Evolutionary conservation across 2,329 filamentous ascomycete genomes (phyloP), one percentile per base, ranked within the genome.

Genomic region (Gaeumannomyces tritici): DNA sequence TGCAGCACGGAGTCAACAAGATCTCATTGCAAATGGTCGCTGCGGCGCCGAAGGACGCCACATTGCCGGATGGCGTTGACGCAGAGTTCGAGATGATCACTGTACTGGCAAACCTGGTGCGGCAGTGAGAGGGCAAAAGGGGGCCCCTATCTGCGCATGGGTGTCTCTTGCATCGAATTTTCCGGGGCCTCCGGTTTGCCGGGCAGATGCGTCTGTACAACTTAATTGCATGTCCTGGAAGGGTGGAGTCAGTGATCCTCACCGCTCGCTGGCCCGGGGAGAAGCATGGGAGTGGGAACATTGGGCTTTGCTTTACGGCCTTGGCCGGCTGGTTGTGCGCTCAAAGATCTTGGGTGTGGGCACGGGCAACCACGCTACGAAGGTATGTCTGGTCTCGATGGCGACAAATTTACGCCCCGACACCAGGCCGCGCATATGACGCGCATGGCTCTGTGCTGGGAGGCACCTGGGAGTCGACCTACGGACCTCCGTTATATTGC

Each of bases 1-100:
- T 96, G 31, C 81, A 84, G 29, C 82, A 83, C 1, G 91, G 91
- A 8, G 81, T 91, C 60, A 96, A 95, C 67, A 83, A 87, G 57
- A 83, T 96, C 60, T 89, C 92, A 68, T 81, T 96, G 9, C 89
- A 93, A 69, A 79, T 93, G 63, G 84, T 92, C 66, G 90, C 89
- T 1, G 87, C 87, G 8, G 80, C 90, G 56, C 84, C 83, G 1
- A 83, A 79, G 68, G 83, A 80, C 26, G 78, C 84, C 69, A 84
- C 81, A 64, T 75, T 81, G 51, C 76, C 80, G 0, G 80, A 80
- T 29, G 86, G 83, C 0, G 78, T 85, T 12, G 84, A 87, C 65
- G 83, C 88, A 47, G 91, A 95, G 71, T 78, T 93, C 65, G 92
- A 97, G 76, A 89, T 88, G 68, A 81, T 92, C 63, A 91, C 86